Base-by-base conservation (phyloP, 441 rosid genomes). In the Brassica balearica region DNA sequence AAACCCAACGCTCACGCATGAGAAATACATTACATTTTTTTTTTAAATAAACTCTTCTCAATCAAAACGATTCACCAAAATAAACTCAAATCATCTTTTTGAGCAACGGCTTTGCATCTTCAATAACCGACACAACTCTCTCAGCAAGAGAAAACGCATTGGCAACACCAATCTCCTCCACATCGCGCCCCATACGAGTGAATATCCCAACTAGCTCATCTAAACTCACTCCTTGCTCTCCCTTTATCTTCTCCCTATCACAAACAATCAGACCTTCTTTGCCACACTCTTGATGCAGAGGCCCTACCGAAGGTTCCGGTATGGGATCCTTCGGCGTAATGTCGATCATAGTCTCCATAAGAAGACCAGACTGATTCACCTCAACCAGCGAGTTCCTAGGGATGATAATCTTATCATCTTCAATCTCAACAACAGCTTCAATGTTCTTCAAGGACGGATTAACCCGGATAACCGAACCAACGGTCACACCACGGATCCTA, bases 361-460 rank as follows among this genome's bases (percentile, higher is more conserved):
- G 87, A 82, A 95, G 97, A 81, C 99, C 98, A 51, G 99, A 95
- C 82, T 92, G 99, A 83, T 95, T 95, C 82, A 93, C 96, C 85
- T 95, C 98, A 65, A 95, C 83, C 15, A 86, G 80, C 19, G 98
- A 90, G 86, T 95, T 95, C 78, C 77, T 88, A 8, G 97, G 99
- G 77, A 95, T 93, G 74, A 93, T 81, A 71, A 89, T 89, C 80
- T 95, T 93, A 77, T 93, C 96, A 88, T 95, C 98, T 80, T 95
- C 99, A 73, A 95, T 88, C 99, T 93, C 99, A 10, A 86, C 97
- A 74, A 91, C 74, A 53, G 97, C 99, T 86, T 95, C 98, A 36
- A 93, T 93, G 83, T 85, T 92, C 83, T 77, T 87, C 84, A 95
- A 82, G 1, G 98, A 95, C 58, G 99, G 94, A 85, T 92, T 89